phyloP scores from a whole-genome alignment of 441 rosid genomes.

The Corymbia calophylla region DNA sequence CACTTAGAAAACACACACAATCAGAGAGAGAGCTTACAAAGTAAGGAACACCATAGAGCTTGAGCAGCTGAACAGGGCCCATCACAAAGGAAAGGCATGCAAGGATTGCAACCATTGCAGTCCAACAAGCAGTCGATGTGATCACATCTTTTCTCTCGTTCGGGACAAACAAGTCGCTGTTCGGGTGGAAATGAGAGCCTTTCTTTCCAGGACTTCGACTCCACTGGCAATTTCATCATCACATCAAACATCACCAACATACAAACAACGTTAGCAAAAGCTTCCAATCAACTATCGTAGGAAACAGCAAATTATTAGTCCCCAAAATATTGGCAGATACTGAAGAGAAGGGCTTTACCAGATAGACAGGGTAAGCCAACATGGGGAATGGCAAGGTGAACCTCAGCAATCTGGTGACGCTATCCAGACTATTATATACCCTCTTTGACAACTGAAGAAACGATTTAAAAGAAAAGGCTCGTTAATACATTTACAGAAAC shows the following conservation, averaged over 20 bases:
- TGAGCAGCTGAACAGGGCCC: conserved; percentile 60
- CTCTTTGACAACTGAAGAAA: conserved; percentile 63
- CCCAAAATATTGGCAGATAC: neutral
- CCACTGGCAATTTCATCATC: conserved; percentile 38
- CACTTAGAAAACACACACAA: neutral
- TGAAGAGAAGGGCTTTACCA: conserved; percentile 36
- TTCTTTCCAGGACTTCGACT: conserved; percentile 83
- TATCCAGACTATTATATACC: conserved; percentile 39
- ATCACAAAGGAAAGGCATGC: conserved; percentile 30
- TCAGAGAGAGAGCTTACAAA: conserved; percentile 25
- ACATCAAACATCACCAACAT: neutral
- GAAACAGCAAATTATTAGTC: neutral
- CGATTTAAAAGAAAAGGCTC: neutral
- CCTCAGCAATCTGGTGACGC: conserved; percentile 43
- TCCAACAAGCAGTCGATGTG: conserved; percentile 68
- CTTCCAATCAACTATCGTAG: neutral
- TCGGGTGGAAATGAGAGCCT: conserved; percentile 86
- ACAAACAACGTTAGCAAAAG: neutral
- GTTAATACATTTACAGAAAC: neutral
- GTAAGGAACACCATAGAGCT: conserved; percentile 80
- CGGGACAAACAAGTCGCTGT: conserved; percentile 54
- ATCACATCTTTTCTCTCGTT: conserved; percentile 50
- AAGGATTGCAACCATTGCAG: conserved; percentile 50
- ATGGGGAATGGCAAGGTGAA: conserved; percentile 71
- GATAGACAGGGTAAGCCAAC: conserved; percentile 72